Base-by-base conservation (phyloP, 1,284 basidiomycete species). In the Ganoderma leucocontextum region DNA sequence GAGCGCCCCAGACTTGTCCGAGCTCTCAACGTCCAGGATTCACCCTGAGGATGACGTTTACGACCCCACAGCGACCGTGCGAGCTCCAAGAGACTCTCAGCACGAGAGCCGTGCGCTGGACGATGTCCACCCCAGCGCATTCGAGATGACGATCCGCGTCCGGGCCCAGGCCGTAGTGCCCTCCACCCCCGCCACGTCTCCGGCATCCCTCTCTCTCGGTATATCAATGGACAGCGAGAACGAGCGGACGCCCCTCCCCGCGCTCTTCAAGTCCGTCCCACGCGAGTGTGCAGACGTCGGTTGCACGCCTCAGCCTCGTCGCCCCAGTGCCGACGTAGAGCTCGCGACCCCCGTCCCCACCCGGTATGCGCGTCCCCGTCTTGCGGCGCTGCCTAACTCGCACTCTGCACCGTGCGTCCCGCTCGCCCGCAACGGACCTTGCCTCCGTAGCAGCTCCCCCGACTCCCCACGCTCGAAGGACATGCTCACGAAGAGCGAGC, bases 191-290 rank as follows among this genome's bases (percentile, higher is more conserved):
- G n/a, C n/a, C 12, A 0, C 36, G 10, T 38, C 58, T 35, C 52
- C 52, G 3, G 9, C 38, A 1, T 22, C 38, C n/a, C n/a, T 15
- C 9, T 1, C 35, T n/a, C 55, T 58, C 19, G 17, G 19, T 35
- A 35, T 13, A 19, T 7, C 17, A 7, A 22, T 7, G 3, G 49
- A 64, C 22, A 35, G 49, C 33, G 62, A 64, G n/a, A 63, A 52
- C 36, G 62, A 59, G 12, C 52, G 35, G 4, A 57, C 59, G 8
- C 63, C 63, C 9, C 59, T 64, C n/a, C 59, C 66, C 22, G 44
- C 33, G 17, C 33, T 64, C n/a, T 39, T 61, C 42, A 39, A 60
- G n/a, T 57, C 62, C 29, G 36, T 60, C 13, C 25, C 38, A 4
- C 52, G 29, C 60, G 55, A 64, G 53, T 58, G 62, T 22, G 64